Conservation (phyloP, 1,139 yeast species). For the Blastobotrys illinoisensis region DNA sequence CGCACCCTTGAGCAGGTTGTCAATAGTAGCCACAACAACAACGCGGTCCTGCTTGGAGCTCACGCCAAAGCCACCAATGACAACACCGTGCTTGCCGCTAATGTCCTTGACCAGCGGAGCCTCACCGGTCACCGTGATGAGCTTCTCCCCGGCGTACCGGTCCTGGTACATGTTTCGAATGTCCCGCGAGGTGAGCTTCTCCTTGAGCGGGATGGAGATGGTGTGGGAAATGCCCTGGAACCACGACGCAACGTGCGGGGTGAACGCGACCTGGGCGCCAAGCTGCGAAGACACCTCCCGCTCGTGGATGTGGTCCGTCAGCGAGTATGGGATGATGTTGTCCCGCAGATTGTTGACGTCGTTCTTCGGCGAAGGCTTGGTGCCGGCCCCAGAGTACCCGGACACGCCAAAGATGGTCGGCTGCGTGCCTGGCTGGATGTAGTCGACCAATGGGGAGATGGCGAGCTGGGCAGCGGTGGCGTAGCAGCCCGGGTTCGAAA, state of each 20-base stretch:
- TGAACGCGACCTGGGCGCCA: slow-evolving; percentile 76
- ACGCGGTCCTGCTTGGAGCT: slow-evolving; percentile 84
- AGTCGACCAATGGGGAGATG: slow-evolving; percentile 70
- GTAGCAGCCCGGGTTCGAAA: slow-evolving; percentile 97
- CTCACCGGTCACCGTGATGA: slow-evolving; percentile 79
- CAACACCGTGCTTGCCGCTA: slow-evolving; percentile 90
- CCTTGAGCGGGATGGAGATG: slow-evolving; percentile 78
- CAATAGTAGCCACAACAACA: slow-evolving; percentile 91
- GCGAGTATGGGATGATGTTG: slow-evolving; percentile 89
- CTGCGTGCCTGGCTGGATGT: slow-evolving; percentile 46
- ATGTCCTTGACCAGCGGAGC: slow-evolving; percentile 90
- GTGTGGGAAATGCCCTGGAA: slow-evolving; percentile 97
- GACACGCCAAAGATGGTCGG: slow-evolving; percentile 93
- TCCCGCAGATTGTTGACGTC: slow-evolving; percentile 67
- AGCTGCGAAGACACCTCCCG: slow-evolving; percentile 79
- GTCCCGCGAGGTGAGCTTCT: slow-evolving; percentile 71
- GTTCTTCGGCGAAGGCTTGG: slow-evolving; percentile 95
- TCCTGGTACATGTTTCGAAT: slow-evolving; percentile 83
- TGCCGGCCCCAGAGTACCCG: slow-evolving; percentile 98
- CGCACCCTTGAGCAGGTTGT: slow-evolving; percentile 94
- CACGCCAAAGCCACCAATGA: slow-evolving; percentile 92
- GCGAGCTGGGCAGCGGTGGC: slow-evolving; percentile 97
- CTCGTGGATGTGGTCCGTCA: slow-evolving; percentile 96
- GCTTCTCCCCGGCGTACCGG: slow-evolving; percentile 79
- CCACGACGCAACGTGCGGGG: slow-evolving; percentile 99